Evolutionary conservation across 2,329 filamentous ascomycete species (phyloP).

Genomic region (Colletotrichum sp.): DNA sequence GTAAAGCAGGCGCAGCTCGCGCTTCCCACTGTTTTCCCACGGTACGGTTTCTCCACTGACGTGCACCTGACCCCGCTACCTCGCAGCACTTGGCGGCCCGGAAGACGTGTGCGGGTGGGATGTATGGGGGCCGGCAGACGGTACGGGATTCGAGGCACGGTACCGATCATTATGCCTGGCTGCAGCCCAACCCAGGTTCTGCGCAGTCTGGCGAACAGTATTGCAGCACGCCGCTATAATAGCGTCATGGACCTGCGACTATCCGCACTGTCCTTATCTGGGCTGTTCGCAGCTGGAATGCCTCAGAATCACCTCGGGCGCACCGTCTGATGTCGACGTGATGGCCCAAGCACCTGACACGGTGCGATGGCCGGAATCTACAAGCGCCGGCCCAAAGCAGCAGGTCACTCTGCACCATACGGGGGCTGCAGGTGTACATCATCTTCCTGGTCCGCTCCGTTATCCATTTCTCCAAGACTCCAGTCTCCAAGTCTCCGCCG

Average conservation of each 20-base stretch:
- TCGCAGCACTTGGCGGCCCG: constrained; percentile 3
- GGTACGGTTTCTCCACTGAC: neutral
- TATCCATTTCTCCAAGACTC: neutral
- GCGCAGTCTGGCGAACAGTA: neutral
- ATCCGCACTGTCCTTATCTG: constrained; percentile 13
- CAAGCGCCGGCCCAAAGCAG: neutral
- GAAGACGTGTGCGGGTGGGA: constrained; percentile 6
- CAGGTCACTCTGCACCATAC: neutral
- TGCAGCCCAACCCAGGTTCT: neutral
- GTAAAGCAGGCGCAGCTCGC: constrained; percentile 2
- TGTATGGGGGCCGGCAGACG: neutral
- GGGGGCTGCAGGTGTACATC: constrained; percentile 11
- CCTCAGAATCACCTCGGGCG: neutral
- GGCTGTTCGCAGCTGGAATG: neutral
- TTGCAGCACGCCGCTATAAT: neutral
- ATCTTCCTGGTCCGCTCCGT: neutral
- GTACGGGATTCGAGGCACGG: neutral
- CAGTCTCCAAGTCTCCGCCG: neutral
- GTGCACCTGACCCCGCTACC: constrained; percentile 10
- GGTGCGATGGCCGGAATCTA: constrained; percentile 9
- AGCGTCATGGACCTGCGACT: constrained; percentile 10
- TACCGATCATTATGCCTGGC: neutral
- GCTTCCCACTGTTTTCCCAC: neutral
- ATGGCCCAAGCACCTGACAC: constrained; percentile 11
- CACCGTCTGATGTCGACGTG: neutral